Conservation (phyloP, 2,329 filamentous ascomycete species). For the Calonectria honghensis region DNA sequence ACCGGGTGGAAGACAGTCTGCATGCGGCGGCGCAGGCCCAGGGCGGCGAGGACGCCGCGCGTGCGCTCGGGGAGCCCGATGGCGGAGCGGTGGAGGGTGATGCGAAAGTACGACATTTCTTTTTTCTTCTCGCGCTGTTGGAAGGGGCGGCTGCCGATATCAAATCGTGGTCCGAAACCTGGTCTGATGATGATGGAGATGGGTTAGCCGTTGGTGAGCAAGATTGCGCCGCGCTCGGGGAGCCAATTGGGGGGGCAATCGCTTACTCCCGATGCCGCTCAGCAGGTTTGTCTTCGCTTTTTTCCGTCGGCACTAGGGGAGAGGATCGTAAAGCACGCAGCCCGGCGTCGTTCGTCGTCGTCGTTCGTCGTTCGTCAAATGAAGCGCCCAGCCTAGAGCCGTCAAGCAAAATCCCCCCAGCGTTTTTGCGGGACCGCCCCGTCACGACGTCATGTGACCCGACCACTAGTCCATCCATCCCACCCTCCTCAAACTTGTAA, state of each 20-base stretch:
- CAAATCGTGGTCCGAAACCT: background rate
- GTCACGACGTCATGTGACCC: slow-evolving; percentile 45
- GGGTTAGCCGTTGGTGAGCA: slow-evolving; percentile 5
- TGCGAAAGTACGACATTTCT: slow-evolving; percentile 88
- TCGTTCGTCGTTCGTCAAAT: slow-evolving; percentile 21
- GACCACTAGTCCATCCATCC: background rate
- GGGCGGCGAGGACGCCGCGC: slow-evolving; percentile 86
- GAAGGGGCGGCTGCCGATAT: background rate
- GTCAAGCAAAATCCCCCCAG: slow-evolving; percentile 36
- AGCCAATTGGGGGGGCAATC: background rate
- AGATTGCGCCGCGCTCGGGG: slow-evolving; percentile 1
- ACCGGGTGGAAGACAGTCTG: slow-evolving; percentile 94
- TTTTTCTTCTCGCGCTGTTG: background rate
- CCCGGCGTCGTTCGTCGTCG: slow-evolving; percentile 19
- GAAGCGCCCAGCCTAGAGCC: slow-evolving; percentile 26
- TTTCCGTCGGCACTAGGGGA: background rate
- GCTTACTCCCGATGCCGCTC: slow-evolving; percentile 24
- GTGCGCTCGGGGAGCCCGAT: slow-evolving; percentile 91
- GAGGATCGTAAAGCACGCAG: slow-evolving; percentile 21
- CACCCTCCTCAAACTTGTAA: background rate
- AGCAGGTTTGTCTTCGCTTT: background rate
- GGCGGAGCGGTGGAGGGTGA: slow-evolving; percentile 91
- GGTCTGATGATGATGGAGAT: background rate
- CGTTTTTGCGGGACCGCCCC: slow-evolving; percentile 32
- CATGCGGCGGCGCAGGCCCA: slow-evolving; percentile 89